phyloP scores from a whole-genome alignment of 768 basidiomycete species.

The Rhizopogon salebrosus region DNA sequence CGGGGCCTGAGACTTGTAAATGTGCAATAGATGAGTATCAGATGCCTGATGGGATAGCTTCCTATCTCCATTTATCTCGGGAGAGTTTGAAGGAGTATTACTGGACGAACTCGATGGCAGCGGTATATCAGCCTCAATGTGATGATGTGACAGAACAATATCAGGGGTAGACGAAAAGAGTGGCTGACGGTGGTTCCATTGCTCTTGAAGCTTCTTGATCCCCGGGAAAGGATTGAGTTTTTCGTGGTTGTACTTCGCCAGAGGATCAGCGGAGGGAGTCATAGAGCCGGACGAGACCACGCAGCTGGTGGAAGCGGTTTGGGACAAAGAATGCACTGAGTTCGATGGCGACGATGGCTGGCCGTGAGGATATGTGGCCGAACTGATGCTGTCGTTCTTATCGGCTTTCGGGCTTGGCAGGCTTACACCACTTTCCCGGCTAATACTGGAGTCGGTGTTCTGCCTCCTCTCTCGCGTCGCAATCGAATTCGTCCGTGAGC shows the following conservation, averaged over 20 bases:
- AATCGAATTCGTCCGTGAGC: constrained; percentile 77
- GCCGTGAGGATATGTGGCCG: constrained; percentile 33
- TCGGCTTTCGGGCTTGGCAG: constrained; percentile 58
- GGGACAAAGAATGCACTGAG: constrained; percentile 55
- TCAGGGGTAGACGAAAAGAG: constrained; percentile 47
- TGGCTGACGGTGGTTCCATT: constrained; percentile 50
- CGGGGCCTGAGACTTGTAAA: constrained; percentile 41
- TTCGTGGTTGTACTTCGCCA: constrained; percentile 63
- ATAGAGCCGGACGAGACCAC: constrained; percentile 77
- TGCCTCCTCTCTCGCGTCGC: constrained; percentile 60
- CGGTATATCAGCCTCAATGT: constrained; percentile 39
- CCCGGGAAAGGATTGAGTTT: constrained; percentile 93
- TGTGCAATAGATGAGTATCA: constrained; percentile 58
- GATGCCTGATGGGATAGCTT: constrained; percentile 65
- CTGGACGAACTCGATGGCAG: constrained; percentile 45
- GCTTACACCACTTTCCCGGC: constrained; percentile 73
- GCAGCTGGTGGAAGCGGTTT: constrained; percentile 48
- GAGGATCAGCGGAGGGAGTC: constrained; percentile 56
- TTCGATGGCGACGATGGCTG: constrained; percentile 67
- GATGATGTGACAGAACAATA: constrained; percentile 37
- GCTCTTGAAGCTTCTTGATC: constrained; percentile 72
- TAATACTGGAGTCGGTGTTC: constrained; percentile 67
- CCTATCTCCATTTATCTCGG: constrained; percentile 51
- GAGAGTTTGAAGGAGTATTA: constrained; percentile 44
- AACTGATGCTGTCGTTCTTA: constrained; percentile 35